Evolutionary conservation across 2,329 filamentous ascomycete species (phyloP).

Genomic region (Penicillium expansum): DNA sequence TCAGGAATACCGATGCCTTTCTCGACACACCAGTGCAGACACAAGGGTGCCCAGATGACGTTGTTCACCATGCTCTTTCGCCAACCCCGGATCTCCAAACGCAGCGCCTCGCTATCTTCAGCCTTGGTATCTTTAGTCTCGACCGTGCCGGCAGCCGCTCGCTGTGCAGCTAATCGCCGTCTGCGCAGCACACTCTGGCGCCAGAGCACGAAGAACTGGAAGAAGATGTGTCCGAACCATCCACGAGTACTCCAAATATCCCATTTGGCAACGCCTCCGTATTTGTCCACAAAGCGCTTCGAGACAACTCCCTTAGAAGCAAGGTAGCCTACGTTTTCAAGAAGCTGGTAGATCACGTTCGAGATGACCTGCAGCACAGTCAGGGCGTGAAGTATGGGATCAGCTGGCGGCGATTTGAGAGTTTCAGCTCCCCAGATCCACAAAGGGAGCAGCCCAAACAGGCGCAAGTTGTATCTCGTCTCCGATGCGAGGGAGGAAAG

Average conservation of each 20-base stretch:
- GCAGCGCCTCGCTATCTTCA: constrained; percentile 32
- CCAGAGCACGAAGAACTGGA: constrained; percentile 69
- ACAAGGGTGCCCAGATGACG: constrained; percentile 75
- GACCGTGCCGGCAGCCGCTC: constrained; percentile 10
- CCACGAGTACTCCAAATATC: constrained; percentile 72
- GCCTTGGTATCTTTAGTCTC: constrained; percentile 24
- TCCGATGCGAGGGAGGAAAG: constrained; percentile 49
- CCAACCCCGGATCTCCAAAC: constrained; percentile 54
- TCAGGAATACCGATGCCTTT: constrained; percentile 60
- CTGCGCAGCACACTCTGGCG: constrained; percentile 41
- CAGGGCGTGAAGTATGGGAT: constrained; percentile 51
- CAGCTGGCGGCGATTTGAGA: constrained; percentile 45
- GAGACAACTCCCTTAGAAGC: constrained; percentile 67
- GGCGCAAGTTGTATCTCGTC: constrained; percentile 51
- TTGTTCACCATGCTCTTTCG: constrained; percentile 64
- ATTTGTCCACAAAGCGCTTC: constrained; percentile 38
- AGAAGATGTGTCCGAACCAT: constrained; percentile 74
- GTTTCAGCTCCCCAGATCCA: constrained; percentile 74
- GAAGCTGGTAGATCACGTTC: constrained; percentile 68
- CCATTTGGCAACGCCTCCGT: constrained; percentile 57
- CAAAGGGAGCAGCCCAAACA: constrained; percentile 68
- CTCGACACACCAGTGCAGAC: constrained; percentile 76
- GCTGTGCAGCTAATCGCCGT: constrained; percentile 27
- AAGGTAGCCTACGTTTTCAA: constrained; percentile 83
- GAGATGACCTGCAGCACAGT: constrained; percentile 66